These are phyloP conservation scores for Mollisia scopiformis DNA, from an alignment of 2,329 filamentous ascomycete genomes.

Conservation along the genomic window DNA sequence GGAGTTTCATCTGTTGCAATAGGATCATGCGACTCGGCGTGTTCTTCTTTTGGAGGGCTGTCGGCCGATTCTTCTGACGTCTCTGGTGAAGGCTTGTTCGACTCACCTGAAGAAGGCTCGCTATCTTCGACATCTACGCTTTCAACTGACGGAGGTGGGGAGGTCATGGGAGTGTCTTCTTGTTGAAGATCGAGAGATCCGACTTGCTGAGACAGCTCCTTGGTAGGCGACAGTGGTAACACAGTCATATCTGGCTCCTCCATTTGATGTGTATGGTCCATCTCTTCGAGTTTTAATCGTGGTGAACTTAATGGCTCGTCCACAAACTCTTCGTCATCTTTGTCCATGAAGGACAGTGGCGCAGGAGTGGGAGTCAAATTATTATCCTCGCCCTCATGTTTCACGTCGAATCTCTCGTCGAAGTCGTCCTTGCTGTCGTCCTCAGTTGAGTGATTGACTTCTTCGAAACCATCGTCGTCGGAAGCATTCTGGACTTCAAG, in stretches of 20 bases:
- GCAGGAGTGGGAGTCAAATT: conserved; percentile 41
- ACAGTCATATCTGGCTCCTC: conserved; percentile 60
- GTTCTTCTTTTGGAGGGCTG: conserved; percentile 10
- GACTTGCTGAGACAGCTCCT: conserved; percentile 38
- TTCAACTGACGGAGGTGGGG: conserved; percentile 27
- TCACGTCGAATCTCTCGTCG: conserved; percentile 65
- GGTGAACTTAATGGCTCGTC: conserved; percentile 77
- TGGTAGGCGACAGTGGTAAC: conserved; percentile 59
- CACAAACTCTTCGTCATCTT: conserved; percentile 74
- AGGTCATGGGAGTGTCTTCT: conserved; percentile 33
- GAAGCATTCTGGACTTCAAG: conserved; percentile 80
- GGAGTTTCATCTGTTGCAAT: conserved; percentile 9
- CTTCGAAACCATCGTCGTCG: conserved; percentile 92
- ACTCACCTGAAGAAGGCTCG: conserved; percentile 14
- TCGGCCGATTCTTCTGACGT: conserved; percentile 32
- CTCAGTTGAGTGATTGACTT: conserved; percentile 73
- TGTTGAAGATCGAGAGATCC: conserved; percentile 29
- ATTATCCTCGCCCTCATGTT: conserved; percentile 52
- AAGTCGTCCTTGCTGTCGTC: conserved; percentile 75
- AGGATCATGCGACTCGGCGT: conserved; percentile 11
- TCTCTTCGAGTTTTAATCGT: conserved; percentile 61
- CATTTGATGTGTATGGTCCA: conserved; percentile 44
- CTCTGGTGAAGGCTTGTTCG: conserved; percentile 21
- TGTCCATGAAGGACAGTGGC: conserved; percentile 51
- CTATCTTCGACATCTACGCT: conserved; percentile 17